Evolutionary conservation across 441 rosid species (phyloP), one percentile per base, ranked within the genome.

Genomic region (Populus hybrid): DNA sequence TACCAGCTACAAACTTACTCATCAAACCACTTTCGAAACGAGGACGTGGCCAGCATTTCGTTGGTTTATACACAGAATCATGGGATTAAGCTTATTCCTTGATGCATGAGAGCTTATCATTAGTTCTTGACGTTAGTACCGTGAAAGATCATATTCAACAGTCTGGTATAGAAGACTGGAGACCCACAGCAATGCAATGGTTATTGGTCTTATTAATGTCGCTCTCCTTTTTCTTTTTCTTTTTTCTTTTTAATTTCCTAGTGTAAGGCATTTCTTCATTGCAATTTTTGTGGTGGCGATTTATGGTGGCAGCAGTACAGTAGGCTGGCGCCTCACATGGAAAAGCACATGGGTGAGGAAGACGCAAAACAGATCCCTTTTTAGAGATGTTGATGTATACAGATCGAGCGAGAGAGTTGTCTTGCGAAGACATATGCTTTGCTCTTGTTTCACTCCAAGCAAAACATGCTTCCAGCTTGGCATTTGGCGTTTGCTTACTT

Each of bases 401-500:
- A 74, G 24, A 6, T 18, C 6, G 65, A 32, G 23, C 6, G 65
- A 32, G 23, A 28, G 28, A 28, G 24, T 6, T 32, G 21, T 26
- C 68, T 57, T 57, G 64, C 57, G 67, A 79, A 50, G 83, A 86
- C 88, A 84, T 34, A 34, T 80, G 82, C 86, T 81, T 84, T 86
- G 61, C 85, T 75, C 81, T 71, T 83, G 78, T 78, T 82, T 81
- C 77, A 84, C 87, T 83, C 89, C 85, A 82, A 63, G 68, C 83
- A 81, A 73, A 50, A 72, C 86, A 69, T 76, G 79, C 54, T 79
- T 77, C 80, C 83, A 77, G 78, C 79, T 81, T 72, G 80, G 70
- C 83, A 50, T 26, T 35, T 26, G 23, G 16, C 40, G 28, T 23
- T 65, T 68, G 1, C 26, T 32, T 23, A 34, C 8, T 68, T 36